These are phyloP conservation scores for Kokia cookei DNA, from an alignment of 441 rosid species.

Conservation along the genomic window DNA sequence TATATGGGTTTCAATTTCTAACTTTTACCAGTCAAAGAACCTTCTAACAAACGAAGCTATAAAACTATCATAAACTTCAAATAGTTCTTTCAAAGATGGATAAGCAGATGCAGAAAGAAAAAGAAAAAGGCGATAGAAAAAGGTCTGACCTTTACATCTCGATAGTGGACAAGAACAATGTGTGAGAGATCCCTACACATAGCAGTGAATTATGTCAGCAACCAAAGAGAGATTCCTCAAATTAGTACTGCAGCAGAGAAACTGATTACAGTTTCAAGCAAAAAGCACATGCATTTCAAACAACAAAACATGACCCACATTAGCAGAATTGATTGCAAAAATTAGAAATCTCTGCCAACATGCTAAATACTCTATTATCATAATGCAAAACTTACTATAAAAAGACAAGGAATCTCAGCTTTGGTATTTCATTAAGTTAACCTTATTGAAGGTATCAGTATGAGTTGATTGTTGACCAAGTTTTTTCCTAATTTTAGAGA, in stretches of 20 bases:
- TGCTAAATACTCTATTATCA: background rate
- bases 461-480: background rate
- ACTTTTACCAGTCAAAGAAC: background rate
- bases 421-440: background rate
- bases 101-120: background rate
- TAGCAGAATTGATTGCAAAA: background rate
- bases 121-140: conserved; percentile 7
- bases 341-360: background rate
- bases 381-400: background rate
- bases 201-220: conserved; percentile 16
- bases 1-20: background rate
- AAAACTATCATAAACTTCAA: background rate
- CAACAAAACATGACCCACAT: background rate
- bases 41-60: background rate
- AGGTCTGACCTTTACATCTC: conserved; percentile 68
- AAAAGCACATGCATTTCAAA: background rate
- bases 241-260: background rate
- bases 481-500: background rate
- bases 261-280: conserved; percentile 8
- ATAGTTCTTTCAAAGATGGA: background rate
- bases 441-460: background rate
- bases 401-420: background rate
- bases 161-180: conserved; percentile 89
- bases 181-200: conserved; percentile 67
- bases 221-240: conserved; percentile 5